phyloP scores from a whole-genome alignment of 495 filamentous ascomycete species.

The Neurospora sp. region DNA sequence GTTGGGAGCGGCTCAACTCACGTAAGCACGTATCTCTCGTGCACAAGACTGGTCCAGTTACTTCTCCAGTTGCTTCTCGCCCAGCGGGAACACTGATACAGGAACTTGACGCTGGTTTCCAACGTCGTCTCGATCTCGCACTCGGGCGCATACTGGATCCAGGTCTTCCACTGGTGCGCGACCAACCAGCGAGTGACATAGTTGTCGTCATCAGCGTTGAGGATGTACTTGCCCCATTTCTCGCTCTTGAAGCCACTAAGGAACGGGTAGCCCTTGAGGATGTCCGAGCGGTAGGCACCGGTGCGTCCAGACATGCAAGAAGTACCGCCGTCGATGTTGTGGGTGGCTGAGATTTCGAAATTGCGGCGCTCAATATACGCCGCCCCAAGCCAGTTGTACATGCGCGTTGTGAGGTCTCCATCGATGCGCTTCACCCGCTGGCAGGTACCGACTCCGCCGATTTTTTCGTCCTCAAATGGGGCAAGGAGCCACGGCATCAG shows the following conservation, averaged over 20 bases:
- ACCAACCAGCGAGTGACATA: slow-evolving; percentile 76
- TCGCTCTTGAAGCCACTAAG: slow-evolving; percentile 63
- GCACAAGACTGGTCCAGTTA: slow-evolving; percentile 67
- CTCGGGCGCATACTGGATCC: slow-evolving; percentile 64
- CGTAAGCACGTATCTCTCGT: slow-evolving; percentile 58
- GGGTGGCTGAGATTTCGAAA: slow-evolving; percentile 82
- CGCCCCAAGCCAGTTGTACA: slow-evolving; percentile 72
- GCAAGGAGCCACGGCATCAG: slow-evolving; percentile 77
- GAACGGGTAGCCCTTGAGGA: slow-evolving; percentile 69
- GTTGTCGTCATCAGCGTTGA: slow-evolving; percentile 81
- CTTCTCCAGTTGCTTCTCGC: slow-evolving; percentile 74
- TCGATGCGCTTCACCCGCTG: slow-evolving; percentile 63
- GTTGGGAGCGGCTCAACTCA: slow-evolving; percentile 33
- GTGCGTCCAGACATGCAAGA: slow-evolving; percentile 84
- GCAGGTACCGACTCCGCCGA: slow-evolving; percentile 75
- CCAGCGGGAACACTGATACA: slow-evolving; percentile 74
- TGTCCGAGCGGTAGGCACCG: slow-evolving; percentile 70
- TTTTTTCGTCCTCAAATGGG: slow-evolving; percentile 65
- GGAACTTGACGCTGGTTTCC: slow-evolving; percentile 62
- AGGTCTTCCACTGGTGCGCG: slow-evolving; percentile 64
- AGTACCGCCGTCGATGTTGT: slow-evolving; percentile 74
- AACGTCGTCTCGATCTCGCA: slow-evolving; percentile 68
- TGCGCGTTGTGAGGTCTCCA: slow-evolving; percentile 44
- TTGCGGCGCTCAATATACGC: slow-evolving; percentile 76
- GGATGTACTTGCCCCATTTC: slow-evolving; percentile 58